phyloP scores from a whole-genome alignment of 2,329 filamentous ascomycete species.

The Apiospora arundinis region DNA sequence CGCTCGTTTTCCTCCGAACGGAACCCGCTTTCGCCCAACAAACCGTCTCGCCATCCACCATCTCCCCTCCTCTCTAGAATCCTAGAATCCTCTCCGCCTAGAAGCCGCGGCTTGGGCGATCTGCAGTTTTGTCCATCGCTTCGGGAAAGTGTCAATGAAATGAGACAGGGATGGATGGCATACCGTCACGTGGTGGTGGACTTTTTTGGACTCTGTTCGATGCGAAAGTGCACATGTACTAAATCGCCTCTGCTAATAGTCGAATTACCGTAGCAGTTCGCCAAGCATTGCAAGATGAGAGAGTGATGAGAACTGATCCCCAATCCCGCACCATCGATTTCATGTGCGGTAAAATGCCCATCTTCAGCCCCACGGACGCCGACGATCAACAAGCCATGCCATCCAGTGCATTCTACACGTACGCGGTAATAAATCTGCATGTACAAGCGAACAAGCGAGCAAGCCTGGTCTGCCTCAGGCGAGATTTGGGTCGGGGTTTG shows the following conservation, averaged over 20 bases:
- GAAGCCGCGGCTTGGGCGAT: not conserved
- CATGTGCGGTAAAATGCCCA: not conserved
- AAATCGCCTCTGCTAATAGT: not conserved
- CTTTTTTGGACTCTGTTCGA: not conserved
- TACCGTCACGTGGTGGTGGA: conserved; percentile 3
- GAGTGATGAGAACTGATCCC: not conserved
- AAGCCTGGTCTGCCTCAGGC: not conserved
- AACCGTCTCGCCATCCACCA: not conserved
- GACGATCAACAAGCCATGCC: conserved; percentile 9
- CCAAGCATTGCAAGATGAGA: not conserved
- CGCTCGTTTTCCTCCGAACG: conserved; percentile 9
- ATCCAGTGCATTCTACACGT: not conserved
- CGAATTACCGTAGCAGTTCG: not conserved
- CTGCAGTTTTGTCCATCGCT: not conserved
- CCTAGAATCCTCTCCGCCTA: not conserved
- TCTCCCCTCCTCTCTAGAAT: too few relatives aligned
- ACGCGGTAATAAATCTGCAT: too few relatives aligned
- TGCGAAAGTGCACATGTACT: not conserved
- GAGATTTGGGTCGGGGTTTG: not conserved
- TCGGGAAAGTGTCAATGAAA: conserved; percentile 12
- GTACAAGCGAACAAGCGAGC: too few relatives aligned
- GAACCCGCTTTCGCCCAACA: conserved; percentile 10
- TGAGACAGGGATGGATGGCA: not conserved
- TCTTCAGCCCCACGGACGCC: conserved; percentile 8
- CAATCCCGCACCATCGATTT: too few relatives aligned